Percentiles rank a stretch among this genome's conserved stretches.
Evolutionary conservation across 129 eudicot genomes (phyloP).

Genomic region (Kitagawia praeruptora): DNA sequence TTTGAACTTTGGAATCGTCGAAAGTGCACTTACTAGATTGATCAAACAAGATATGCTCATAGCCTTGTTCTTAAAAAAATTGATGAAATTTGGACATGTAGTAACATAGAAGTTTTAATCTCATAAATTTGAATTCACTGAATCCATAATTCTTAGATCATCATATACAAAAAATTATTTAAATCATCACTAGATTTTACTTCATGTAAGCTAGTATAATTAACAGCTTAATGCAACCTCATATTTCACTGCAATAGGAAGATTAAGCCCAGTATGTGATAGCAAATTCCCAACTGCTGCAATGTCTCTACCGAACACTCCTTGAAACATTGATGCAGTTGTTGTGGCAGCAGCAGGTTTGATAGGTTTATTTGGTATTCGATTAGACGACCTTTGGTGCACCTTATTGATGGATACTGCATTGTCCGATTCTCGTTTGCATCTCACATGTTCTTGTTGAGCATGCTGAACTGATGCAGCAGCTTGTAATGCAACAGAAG

Average conservation of each 20-base stretch:
- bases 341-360: constrained; percentile 11
- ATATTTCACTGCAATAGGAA: constrained; percentile 59
- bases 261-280: constrained; percentile 63
- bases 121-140: neutral
- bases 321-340: constrained; percentile 54
- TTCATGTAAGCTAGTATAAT: constrained; percentile 5
- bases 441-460: constrained; percentile 26
- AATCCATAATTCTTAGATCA: neutral
- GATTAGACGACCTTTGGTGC: constrained; percentile 1
- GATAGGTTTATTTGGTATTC: constrained; percentile 21
- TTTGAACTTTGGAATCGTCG: too few species aligned
- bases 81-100: neutral
- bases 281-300: constrained; percentile 77
- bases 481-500: constrained; percentile 39
- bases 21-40: too few species aligned
- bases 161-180: neutral
- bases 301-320: constrained; percentile 88
- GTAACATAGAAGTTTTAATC: neutral
- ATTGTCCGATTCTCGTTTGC: constrained; percentile 2
- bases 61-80: neutral
- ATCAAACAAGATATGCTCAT: neutral
- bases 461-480: constrained; percentile 28
- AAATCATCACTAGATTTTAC: neutral
- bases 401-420: neutral
- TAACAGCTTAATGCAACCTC: constrained; percentile 75